phyloP scores from a whole-genome alignment of 2,329 filamentous ascomycete genomes.

The Aspergillus hiratsukae region DNA sequence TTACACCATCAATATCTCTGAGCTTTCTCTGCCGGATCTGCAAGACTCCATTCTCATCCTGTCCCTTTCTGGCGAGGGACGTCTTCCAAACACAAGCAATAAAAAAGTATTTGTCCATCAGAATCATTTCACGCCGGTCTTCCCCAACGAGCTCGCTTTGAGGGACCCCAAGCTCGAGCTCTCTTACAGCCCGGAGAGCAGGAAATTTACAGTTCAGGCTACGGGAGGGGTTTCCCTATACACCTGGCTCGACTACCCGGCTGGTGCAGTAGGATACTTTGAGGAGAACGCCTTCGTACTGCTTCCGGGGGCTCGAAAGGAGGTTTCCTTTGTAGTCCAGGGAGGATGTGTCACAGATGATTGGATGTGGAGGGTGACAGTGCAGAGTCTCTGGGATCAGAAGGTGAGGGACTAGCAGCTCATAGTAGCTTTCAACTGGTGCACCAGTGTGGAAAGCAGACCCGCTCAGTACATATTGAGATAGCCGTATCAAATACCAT shows the following conservation, averaged over 20 bases:
- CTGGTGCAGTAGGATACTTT: conserved; percentile 48
- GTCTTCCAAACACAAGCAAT: conserved; percentile 42
- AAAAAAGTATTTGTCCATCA: conserved; percentile 44
- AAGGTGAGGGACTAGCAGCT: conserved; percentile 3
- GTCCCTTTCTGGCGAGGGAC: conserved; percentile 43
- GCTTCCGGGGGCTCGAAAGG: conserved; percentile 41
- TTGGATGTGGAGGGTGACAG: conserved; percentile 47
- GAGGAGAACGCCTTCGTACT: conserved; percentile 53
- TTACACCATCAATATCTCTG: conserved; percentile 36
- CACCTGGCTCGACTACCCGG: conserved; percentile 53
- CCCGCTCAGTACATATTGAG: not conserved
- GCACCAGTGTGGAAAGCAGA: not conserved
- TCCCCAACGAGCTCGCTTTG: conserved; percentile 44
- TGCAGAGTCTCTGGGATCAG: conserved; percentile 51
- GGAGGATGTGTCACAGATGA: conserved; percentile 40
- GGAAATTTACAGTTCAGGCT: conserved; percentile 46
- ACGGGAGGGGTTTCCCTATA: conserved; percentile 48
- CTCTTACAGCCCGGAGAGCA: conserved; percentile 24
- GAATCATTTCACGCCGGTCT: conserved; percentile 48
- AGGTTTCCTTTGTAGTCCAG: conserved; percentile 45
- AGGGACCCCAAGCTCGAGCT: conserved; percentile 47
- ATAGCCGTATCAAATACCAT: not conserved
- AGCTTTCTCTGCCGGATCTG: conserved; percentile 30
- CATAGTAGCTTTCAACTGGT: not conserved
- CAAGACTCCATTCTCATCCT: conserved; percentile 43